Percentiles rank a stretch among this genome's conserved stretches.
Conservation (phyloP, 2,329 filamentous ascomycete genomes). For the Diplodia mutila region DNA sequence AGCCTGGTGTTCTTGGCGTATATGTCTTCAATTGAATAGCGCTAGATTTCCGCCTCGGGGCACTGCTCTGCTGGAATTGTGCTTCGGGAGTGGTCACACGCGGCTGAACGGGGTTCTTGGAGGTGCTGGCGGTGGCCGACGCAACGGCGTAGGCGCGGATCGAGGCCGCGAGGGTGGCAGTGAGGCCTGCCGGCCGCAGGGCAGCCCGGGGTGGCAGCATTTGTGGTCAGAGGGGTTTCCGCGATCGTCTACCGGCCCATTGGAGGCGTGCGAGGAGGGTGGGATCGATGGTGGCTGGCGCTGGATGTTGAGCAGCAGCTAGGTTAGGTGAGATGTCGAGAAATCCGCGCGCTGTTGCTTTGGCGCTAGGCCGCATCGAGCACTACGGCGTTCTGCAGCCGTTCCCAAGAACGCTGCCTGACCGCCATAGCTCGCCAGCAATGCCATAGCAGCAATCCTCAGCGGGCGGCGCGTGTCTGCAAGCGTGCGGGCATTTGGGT, state of each 20-base stretch:
- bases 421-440: not conserved
- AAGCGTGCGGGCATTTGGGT: not conserved
- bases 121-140: slow-evolving; percentile 11
- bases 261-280: slow-evolving; percentile 1
- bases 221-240: slow-evolving; percentile 27
- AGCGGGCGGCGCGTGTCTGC: not conserved
- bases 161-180: slow-evolving; percentile 51
- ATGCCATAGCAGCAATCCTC: not conserved
- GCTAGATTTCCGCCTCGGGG: not conserved
- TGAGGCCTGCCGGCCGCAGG: slow-evolving; percentile 54
- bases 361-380: slow-evolving; percentile 9
- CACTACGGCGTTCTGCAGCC: not conserved
- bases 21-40: slow-evolving; percentile 74
- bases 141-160: slow-evolving; percentile 43
- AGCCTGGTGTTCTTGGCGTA: slow-evolving; percentile 88
- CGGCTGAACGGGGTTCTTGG: slow-evolving; percentile 12
- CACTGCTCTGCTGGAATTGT: slow-evolving; percentile 13
- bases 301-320: slow-evolving; percentile 7
- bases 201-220: slow-evolving; percentile 72
- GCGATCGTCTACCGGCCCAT: slow-evolving; percentile 13
- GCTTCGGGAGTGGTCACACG: not conserved
- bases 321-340: slow-evolving; percentile 3
- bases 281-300: not conserved
- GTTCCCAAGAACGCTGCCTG: slow-evolving; percentile 6
- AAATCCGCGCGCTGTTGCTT: slow-evolving; percentile 18